These are phyloP conservation scores for Paxillus ammoniavirescens DNA, from an alignment of 768 basidiomycete species.

Conservation along the genomic window DNA sequence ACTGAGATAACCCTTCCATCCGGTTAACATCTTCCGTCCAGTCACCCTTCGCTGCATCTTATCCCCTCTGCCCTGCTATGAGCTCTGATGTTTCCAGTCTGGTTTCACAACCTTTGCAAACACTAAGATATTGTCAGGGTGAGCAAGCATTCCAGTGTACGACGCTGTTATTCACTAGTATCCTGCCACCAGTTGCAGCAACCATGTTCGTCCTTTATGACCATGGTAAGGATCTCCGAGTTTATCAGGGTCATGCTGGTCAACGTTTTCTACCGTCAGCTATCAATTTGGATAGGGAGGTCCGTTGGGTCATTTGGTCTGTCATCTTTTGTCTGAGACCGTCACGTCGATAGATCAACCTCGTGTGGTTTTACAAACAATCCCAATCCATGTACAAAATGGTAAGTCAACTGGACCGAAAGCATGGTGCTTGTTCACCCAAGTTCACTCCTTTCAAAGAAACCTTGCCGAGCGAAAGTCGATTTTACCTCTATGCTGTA, in stretches of 20 bases:
- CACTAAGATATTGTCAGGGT: not conserved
- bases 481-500: not conserved
- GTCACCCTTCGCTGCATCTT: not conserved
- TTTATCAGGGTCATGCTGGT: not conserved
- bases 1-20: not conserved
- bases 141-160: not conserved
- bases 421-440: not conserved
- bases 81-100: not conserved
- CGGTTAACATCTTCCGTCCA: not conserved
- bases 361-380: not conserved
- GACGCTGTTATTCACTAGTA: not conserved
- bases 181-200: not conserved
- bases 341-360: not conserved
- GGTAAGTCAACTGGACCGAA: not conserved
- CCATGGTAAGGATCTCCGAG: not conserved
- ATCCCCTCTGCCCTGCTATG: not conserved
- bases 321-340: not conserved
- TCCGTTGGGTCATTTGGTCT: not conserved
- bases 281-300: constrained; percentile 3
- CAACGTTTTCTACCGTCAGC: not conserved
- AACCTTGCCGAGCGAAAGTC: not conserved
- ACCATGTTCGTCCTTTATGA: constrained; percentile 1
- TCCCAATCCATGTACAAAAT: not conserved
- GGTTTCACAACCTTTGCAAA: not conserved
- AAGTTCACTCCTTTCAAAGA: not conserved